phyloP scores from a whole-genome alignment of 306 rosid genomes.

The Pyrus communis region DNA sequence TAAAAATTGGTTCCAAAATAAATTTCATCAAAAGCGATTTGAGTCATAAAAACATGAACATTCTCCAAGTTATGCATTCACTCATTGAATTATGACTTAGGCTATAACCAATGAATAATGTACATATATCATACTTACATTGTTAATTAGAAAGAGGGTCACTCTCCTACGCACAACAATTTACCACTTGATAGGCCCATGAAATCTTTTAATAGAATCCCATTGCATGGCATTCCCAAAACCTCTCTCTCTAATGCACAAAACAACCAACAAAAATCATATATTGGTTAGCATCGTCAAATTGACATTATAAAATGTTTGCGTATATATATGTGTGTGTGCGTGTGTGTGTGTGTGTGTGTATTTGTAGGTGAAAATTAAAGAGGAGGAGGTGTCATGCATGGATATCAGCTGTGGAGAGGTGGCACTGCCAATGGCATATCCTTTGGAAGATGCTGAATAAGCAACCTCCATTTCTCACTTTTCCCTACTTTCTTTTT shows the following conservation, averaged over 20 bases:
- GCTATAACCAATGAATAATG: neutral
- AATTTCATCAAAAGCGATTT: no score
- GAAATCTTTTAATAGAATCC: constrained; percentile 13
- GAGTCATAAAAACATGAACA: no score
- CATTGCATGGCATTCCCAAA: constrained; percentile 8
- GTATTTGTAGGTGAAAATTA: neutral
- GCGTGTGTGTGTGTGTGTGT: no score
- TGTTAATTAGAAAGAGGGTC: neutral
- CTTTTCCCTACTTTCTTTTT: constrained; percentile 19
- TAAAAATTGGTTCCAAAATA: no score
- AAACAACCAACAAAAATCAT: constrained; percentile 1
- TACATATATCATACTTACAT: neutral
- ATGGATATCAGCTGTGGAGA: constrained; percentile 29
- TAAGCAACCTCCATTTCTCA: constrained; percentile 40
- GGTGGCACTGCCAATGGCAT: constrained; percentile 47
- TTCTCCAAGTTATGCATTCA: neutral
- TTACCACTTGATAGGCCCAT: neutral
- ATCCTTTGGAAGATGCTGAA: constrained; percentile 81
- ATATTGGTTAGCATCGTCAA: neutral
- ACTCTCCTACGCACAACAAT: neutral
- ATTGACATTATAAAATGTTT: constrained; percentile 13
- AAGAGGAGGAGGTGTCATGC: constrained; percentile 23
- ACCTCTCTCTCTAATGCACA: neutral
- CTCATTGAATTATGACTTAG: neutral
- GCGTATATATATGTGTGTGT: neutral